Conservation (phyloP, 192 early-diverging fungal genomes). For the Mortierella antarctica region DNA sequence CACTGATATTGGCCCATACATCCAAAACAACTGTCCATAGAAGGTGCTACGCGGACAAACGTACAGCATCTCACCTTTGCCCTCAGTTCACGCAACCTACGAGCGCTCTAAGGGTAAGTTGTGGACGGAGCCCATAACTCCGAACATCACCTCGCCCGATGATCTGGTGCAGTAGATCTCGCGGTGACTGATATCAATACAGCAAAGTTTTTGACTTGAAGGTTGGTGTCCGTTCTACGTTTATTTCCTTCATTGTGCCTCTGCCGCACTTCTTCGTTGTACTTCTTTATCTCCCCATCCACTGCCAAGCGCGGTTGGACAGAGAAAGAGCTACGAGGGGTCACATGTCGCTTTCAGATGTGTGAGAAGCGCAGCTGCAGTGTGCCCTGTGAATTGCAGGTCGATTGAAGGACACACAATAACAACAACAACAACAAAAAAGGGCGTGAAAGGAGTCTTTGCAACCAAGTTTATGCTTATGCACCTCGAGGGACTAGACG, state of each 20-base stretch:
- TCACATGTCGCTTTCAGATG: background rate
- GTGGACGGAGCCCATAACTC: background rate
- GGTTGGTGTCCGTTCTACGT: background rate
- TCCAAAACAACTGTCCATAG: too few relatives aligned
- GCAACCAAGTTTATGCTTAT: background rate
- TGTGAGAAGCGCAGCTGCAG: background rate
- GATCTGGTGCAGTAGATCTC: background rate
- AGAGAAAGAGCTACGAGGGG: too few relatives aligned
- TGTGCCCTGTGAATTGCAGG: background rate
- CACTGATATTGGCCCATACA: too few relatives aligned
- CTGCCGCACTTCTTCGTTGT: background rate
- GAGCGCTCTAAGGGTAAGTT: background rate
- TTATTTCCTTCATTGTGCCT: background rate
- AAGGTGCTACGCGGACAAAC: too few relatives aligned
- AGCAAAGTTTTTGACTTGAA: too few relatives aligned
- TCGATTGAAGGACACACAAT: background rate
- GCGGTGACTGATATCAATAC: too few relatives aligned
- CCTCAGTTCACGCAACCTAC: too few relatives aligned
- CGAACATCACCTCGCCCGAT: constrained; percentile 26
- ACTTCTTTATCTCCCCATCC: background rate
- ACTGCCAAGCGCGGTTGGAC: background rate
- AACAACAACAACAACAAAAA: background rate
- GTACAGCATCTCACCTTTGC: too few relatives aligned
- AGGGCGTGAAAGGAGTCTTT: background rate
- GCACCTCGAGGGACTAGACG: background rate